phyloP scores from a whole-genome alignment of 768 basidiomycete genomes.

The Amanita pallidorosea region DNA sequence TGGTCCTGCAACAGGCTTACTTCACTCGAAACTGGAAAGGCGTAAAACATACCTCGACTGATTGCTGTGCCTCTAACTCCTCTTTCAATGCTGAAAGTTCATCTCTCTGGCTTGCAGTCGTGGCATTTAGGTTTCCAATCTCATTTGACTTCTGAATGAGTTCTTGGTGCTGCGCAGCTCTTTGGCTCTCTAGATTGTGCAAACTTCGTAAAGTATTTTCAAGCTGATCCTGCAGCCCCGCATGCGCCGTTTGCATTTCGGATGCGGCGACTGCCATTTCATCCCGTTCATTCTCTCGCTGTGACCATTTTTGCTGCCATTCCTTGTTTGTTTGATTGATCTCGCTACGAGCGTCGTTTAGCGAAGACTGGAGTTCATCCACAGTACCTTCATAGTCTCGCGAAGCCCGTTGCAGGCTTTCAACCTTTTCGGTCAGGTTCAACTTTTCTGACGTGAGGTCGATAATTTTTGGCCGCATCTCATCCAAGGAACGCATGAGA shows the following conservation, averaged over 20 bases:
- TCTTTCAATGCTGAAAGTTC: constrained; percentile 41
- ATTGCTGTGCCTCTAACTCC: constrained; percentile 37
- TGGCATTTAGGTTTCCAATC: constrained; percentile 38
- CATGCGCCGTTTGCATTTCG: constrained; percentile 54
- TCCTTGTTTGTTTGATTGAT: constrained; percentile 34
- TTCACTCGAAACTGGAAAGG: background rate
- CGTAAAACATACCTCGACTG: constrained; percentile 23
- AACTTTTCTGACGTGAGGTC: constrained; percentile 67
- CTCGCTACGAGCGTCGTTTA: constrained; percentile 44
- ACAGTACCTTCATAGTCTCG: constrained; percentile 47
- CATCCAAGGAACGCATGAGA: constrained; percentile 72
- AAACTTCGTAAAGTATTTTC: constrained; percentile 41
- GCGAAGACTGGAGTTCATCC: constrained; percentile 45
- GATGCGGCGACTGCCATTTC: constrained; percentile 32
- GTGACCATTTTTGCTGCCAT: constrained; percentile 30
- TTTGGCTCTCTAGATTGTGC: constrained; percentile 53
- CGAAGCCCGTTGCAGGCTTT: constrained; percentile 41
- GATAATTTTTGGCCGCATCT: constrained; percentile 79
- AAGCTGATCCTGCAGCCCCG: constrained; percentile 52
- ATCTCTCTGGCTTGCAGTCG: constrained; percentile 36
- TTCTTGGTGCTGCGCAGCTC: constrained; percentile 47
- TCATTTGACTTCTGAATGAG: constrained; percentile 45
- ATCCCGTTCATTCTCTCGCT: constrained; percentile 42
- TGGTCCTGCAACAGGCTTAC: constrained; percentile 33
- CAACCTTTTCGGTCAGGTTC: constrained; percentile 55